Base-by-base conservation (phyloP, 2,329 filamentous ascomycete species). In the Colletotrichum camelliae region DNA sequence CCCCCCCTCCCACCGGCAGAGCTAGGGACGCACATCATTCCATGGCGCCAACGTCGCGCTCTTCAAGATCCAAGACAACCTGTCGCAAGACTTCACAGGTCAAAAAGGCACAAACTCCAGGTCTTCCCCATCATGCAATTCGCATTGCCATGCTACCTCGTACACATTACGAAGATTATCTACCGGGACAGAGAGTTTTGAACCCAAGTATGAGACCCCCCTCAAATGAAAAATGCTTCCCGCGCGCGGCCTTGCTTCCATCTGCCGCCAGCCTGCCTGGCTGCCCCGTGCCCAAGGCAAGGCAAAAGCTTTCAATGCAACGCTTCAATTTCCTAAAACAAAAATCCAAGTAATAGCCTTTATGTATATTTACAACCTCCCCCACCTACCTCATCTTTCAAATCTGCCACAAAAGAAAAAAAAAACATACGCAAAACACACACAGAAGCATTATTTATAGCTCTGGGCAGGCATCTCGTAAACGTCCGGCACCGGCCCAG, bases 401-500 rank as follows among this genome's bases (percentile, higher is more conserved):
- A 48, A 58, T 12, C 48, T 55, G 27, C 4, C 24, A 65, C 35
- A 65, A 43, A 70, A 13, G 31, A 70, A 43, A 69, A 24, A 37
- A 15, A 27, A 27, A 37, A 15, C 15, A 21, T 7, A 27, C 43
- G 43, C 43, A 7, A 48, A 4, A 48, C 6, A 48, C 43, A n/a
- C 5, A 48, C 43, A 48, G 8, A 33, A 18, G 18, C n/a, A 29
- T 79, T 81, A 87, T 73, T 81, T 81, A 77, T 86, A 87, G 35
- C 73, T 77, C 77, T 86, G 82, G 15, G 83, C 78, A 4, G 86
- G 84, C 86, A 87, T 87, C 81, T 87, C 86, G 72, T 85, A 87
- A 7, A 87, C 84, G 37, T 79, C 78, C 18, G 69, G 60, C 37
- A 79, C 77, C 2, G 83, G 83, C 2, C 82, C 83, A 48, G 78